Percentiles rank a stretch among this genome's conserved stretches.
phyloP scores from a whole-genome alignment of 176 grass and related monocot genomes.

The Saccharum officinarum region DNA sequence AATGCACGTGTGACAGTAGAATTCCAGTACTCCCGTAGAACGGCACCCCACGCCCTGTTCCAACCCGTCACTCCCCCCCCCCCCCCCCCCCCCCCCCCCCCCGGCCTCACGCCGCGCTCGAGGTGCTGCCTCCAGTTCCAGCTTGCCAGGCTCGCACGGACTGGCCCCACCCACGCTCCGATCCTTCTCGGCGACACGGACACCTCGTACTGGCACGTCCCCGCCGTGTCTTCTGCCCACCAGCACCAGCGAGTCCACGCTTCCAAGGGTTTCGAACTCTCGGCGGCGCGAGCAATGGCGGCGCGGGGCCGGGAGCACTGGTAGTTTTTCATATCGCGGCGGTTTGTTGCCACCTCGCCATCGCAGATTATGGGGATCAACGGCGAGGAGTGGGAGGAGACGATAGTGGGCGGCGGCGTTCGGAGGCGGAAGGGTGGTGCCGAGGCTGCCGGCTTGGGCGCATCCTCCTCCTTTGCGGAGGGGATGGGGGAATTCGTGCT shows the following conservation, averaged over 20 bases:
- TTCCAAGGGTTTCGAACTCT: slow-evolving; percentile 11
- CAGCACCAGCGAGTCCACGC: background rate
- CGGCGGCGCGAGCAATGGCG: slow-evolving; percentile 36
- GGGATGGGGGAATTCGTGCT: slow-evolving; percentile 59
- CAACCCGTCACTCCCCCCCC: background rate
- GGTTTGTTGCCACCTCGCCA: background rate
- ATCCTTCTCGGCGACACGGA: background rate
- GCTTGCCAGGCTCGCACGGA: background rate
- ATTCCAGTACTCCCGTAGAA: slow-evolving; percentile 14
- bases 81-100: background rate
- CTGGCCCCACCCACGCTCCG: background rate
- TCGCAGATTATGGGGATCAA: slow-evolving; percentile 52
- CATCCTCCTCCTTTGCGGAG: slow-evolving; percentile 47
- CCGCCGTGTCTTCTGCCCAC: background rate
- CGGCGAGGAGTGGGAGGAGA: slow-evolving; percentile 43
- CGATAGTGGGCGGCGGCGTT: slow-evolving; percentile 25
- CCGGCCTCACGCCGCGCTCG: background rate
- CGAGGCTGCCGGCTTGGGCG: background rate
- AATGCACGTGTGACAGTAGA: too few species aligned
- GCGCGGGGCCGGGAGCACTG: background rate
- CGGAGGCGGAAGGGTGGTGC: slow-evolving; percentile 33
- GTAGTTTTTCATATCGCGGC: slow-evolving; percentile 1
- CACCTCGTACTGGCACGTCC: background rate
- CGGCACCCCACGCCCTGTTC: background rate
- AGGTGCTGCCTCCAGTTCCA: background rate